phyloP scores from a whole-genome alignment of 208 protist species.

The Leishmania aethiopica region DNA sequence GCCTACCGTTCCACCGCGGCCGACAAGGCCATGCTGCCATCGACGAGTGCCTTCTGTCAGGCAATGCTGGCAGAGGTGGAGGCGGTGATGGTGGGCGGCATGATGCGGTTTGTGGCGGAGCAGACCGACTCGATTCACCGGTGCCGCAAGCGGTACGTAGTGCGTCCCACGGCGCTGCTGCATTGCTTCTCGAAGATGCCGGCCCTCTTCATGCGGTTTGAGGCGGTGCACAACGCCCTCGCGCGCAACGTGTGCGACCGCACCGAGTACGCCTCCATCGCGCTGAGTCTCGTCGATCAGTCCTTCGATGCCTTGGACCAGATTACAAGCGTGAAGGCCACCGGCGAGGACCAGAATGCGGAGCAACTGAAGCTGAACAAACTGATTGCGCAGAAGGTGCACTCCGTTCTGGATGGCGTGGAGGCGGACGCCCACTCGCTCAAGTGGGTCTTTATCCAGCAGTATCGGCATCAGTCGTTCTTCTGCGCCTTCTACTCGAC shows the following conservation, averaged over 20 bases:
- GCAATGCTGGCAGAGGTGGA: conserved; percentile 64
- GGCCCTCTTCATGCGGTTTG: conserved; percentile 68
- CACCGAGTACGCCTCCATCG: conserved; percentile 77
- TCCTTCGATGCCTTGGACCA: conserved; percentile 79
- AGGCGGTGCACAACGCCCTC: conserved; percentile 75
- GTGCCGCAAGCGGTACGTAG: conserved; percentile 62
- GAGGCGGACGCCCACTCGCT: conserved; percentile 48
- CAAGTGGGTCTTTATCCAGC: conserved; percentile 79
- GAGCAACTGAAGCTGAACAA: conserved; percentile 56
- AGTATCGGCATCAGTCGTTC: conserved; percentile 90
- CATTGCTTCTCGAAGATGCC: conserved; percentile 85
- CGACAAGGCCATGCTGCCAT: conserved; percentile 33
- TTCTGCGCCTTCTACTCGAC: conserved; percentile 86
- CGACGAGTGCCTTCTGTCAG: conserved; percentile 73
- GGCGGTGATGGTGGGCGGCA: conserved; percentile 47
- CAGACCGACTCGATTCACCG: conserved; percentile 84
- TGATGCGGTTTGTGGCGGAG: conserved; percentile 80
- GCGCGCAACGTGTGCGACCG: conserved; percentile 57
- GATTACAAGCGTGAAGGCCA: conserved; percentile 66
- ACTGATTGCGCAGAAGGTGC: conserved; percentile 40
- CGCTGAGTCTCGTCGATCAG: conserved; percentile 77
- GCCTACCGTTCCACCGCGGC: conserved; percentile 45
- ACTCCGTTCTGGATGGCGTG: conserved; percentile 55
- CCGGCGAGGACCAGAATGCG: conserved; percentile 31
- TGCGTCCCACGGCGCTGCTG: conserved; percentile 78